phyloP scores from a whole-genome alignment of 2,329 filamentous ascomycete genomes.

The Pyrenophora graminea region DNA sequence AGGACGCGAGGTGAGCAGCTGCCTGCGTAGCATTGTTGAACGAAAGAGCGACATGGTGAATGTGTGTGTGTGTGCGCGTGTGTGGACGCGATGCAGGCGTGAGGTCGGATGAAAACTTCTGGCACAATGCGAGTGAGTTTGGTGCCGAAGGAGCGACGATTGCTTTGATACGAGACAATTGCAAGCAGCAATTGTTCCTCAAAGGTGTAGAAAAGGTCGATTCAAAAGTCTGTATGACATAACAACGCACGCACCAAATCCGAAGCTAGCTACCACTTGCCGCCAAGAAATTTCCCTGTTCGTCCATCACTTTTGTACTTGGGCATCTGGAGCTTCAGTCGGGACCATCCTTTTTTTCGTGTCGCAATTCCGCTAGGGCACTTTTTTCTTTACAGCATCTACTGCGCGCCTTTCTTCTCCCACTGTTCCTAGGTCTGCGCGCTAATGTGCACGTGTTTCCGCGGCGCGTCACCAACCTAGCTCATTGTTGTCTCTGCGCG shows the following conservation, averaged over 20 bases:
- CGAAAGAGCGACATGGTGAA: conserved; percentile 35
- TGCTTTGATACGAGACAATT: background rate
- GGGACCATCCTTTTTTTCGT: conserved; percentile 2
- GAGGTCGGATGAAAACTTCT: background rate
- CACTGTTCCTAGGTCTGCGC: conserved; percentile 18
- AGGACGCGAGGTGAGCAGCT: conserved; percentile 17
- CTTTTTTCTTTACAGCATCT: conserved; percentile 14
- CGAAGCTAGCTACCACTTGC: conserved; percentile 24
- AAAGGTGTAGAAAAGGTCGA: background rate
- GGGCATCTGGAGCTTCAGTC: conserved; percentile 15
- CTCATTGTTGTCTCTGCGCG: conserved; percentile 27
- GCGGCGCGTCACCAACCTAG: conserved; percentile 38
- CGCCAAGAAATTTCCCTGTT: conserved; percentile 38
- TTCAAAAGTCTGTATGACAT: conserved; percentile 16
- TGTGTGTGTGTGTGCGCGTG: background rate
- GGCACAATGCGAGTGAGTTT: background rate
- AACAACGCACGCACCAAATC: conserved; percentile 13
- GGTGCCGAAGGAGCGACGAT: conserved; percentile 1
- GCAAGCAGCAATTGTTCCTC: background rate
- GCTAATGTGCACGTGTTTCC: conserved; percentile 34
- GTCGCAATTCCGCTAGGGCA: conserved; percentile 34
- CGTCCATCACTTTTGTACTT: conserved; percentile 27
- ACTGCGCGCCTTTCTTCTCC: conserved; percentile 23
- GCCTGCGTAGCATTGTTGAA: conserved; percentile 20
- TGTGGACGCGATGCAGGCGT: background rate